Percentiles rank a stretch among this genome's conserved stretches.
These are phyloP conservation scores for Triangularia verruculosa DNA, from an alignment of 2,329 filamentous ascomycete species.

Conservation along the genomic window DNA sequence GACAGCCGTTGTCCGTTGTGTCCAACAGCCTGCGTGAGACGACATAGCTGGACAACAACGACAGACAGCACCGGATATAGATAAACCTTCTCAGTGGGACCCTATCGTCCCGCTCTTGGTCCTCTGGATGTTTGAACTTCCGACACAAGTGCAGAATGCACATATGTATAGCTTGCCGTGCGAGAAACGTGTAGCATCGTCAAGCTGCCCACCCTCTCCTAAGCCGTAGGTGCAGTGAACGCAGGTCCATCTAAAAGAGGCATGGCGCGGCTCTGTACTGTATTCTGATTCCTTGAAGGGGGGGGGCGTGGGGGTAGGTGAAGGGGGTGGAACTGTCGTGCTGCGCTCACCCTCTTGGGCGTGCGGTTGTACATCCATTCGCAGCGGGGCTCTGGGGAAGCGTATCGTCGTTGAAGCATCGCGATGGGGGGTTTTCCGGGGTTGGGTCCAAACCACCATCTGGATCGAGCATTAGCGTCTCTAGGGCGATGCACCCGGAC, in stretches of 20 bases:
- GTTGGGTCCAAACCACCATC: slow-evolving; percentile 1
- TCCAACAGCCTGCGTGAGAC: neutral
- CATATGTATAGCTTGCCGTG: neutral
- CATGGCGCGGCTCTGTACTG: slow-evolving; percentile 34
- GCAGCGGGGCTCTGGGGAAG: slow-evolving; percentile 3
- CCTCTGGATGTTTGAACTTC: neutral
- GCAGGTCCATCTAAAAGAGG: slow-evolving; percentile 43
- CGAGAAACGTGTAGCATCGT: neutral
- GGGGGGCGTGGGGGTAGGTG: slow-evolving; percentile 23
- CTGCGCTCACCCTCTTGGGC: slow-evolving; percentile 23
- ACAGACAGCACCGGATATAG: neutral
- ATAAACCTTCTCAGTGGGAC: neutral
- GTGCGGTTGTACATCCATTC: slow-evolving; percentile 1
- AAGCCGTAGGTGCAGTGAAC: slow-evolving; percentile 32
- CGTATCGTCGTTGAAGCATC: slow-evolving; percentile 1
- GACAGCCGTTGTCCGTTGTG: neutral
- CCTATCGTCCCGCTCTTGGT: slow-evolving; percentile 7
- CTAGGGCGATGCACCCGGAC: slow-evolving; percentile 21
- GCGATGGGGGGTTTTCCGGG: neutral
- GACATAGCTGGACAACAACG: neutral
- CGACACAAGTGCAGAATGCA: neutral
- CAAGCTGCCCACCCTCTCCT: neutral
- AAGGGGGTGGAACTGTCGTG: slow-evolving; percentile 17
- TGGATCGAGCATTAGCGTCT: slow-evolving; percentile 15
- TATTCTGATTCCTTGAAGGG: slow-evolving; percentile 5